Evolutionary conservation across 2,329 filamentous ascomycete genomes (phyloP), one percentile per base, ranked within the genome.

Genomic region (Zymoseptoria crescenta): DNA sequence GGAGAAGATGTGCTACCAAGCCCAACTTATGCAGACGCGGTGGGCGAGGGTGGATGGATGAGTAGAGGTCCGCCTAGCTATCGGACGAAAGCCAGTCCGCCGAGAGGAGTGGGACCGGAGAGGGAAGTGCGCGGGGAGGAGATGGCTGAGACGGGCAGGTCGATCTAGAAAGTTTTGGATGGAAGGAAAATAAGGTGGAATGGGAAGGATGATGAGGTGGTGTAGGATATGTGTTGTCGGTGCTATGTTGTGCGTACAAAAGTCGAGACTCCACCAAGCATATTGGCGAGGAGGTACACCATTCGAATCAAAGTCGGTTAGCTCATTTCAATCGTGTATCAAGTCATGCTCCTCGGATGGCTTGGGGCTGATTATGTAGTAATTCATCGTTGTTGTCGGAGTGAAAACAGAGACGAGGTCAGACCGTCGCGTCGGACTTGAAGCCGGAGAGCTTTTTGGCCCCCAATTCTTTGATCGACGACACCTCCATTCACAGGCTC

Each of bases 1-100:
- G 60, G 56, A n/a, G 65, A 62, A 20, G 64, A 66, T 4, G 63
- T 54, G 10, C 50, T 71, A 55, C 69, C 69, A 1, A 70, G 67
- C 2, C 70, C 70, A 8, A 70, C 65, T 4, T 72, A 72, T 59
- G 69, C 69, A 53, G 68, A 71, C 52, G 67, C 63, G 10, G 64
- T 68, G 61, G 56, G 59, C 6, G 63, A 59, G 48, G 62, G 52
- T n/a, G 52, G 59, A 48, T 57, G 51, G 49, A 45, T 56, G 27
- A 58, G 41, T 21, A 66, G 58, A 48, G 56, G 60, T 54, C 67
- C 69, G 45, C 69, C 69, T 8, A 69, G 66, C 51, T 70, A 70
- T 60, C 58, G 62, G 55, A 69, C 67, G 13, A 62, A 65, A 53
- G 67, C 68, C 4, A 67, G 64, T 64, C 66, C 66, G 16, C 62